Evolutionary conservation across 163 green algal genomes (phyloP), one percentile per base, ranked within the genome.

Genomic region (Scenedesmus sp.): DNA sequence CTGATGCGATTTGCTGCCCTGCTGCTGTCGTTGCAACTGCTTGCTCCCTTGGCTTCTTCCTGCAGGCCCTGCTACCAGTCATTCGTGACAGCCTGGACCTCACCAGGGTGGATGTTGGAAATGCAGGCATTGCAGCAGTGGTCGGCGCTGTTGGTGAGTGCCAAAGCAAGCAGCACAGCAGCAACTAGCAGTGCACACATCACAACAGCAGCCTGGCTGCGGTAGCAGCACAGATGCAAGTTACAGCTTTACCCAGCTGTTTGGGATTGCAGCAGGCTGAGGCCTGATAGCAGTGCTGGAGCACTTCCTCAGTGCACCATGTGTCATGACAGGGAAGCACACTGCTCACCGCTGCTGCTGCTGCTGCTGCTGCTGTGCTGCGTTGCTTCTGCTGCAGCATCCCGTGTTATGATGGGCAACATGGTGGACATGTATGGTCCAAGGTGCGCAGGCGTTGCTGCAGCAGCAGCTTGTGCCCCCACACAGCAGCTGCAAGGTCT

Each of bases 1-100:
- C 16, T 34, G 66, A 16, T 18, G 26, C 18, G 2, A 10, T 34
- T 26, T 34, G 4, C 66, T 34, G 18, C 18, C 62, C 46, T 86
- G 79, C 84, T 77, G 57, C 86, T 67, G 62, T 52, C 62, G 57
- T 26, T 76, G 15, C 86, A 46, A 59, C 13, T n/a, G 15, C 2
- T 85, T 23, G 54, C 26, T n/a, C 23, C 3, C 26, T 60, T 59
- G 12, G 86, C 66, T 73, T 5, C 67, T 62, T 56, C 52, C 13
- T 20, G 23, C 87, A 91, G 56, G 96, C 97, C 4, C 93, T 99
- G 85, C 92, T 97, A 8, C 94, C 96, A 26, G 92, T 97, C 87
- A 98, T 99, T 86, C 96, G 97, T 55, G 93, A 98, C 6, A 96
- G 97, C 93, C 82, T 99, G 8, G 91, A 95, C 87, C 94, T 99